Base-by-base conservation (phyloP, 2,329 filamentous ascomycete genomes). In the Fusarium brevicatenulatum region DNA sequence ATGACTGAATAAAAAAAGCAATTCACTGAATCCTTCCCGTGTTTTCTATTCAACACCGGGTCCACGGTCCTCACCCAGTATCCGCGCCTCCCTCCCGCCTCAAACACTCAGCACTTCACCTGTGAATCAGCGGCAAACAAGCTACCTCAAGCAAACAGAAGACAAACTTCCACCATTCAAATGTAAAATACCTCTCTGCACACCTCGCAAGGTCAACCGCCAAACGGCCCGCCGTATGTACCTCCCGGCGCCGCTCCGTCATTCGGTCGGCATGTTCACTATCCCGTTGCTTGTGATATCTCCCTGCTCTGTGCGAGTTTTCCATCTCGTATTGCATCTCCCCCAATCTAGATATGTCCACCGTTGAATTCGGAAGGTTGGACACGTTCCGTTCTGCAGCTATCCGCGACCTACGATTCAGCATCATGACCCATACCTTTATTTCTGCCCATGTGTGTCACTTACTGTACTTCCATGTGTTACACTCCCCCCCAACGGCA, bases 341-440 rank as follows among this genome's bases (percentile, higher is more conserved):
- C 58, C 43, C 43, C 5, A 49, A 56, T 64, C 37, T 64, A 63
- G 49, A 50, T 37, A 19, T 44, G 16, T 15, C 37, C 15, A 11
- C 16, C 52, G 46, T 40, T 36, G n/a, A 39, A 69, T 32, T 7
- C 23, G 43, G 43, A 36, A 63, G 56, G 63, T 69, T 40, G 36
- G 52, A 63, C 64, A 28, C 30, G 47, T 47, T 30, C 43, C 34
- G 42, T 36, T n/a, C 30, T 44, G 32, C 44, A 53, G 44, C 34
- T 18, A 52, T 52, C 53, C 53, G 58, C 28, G 34, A 39, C 16
- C 36, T 18, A 18, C 30, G 57, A 57, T 69, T 40, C 42, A 55
- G 28, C 63, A 68, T 68, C n/a, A 50, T 47, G 25, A 11, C 23
- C 55, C 42, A 58, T 49, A 23, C 19, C 42, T 47, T 23, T 18